Base-by-base conservation (phyloP, 176 grass and related monocot species). In the Musa itinerans region DNA sequence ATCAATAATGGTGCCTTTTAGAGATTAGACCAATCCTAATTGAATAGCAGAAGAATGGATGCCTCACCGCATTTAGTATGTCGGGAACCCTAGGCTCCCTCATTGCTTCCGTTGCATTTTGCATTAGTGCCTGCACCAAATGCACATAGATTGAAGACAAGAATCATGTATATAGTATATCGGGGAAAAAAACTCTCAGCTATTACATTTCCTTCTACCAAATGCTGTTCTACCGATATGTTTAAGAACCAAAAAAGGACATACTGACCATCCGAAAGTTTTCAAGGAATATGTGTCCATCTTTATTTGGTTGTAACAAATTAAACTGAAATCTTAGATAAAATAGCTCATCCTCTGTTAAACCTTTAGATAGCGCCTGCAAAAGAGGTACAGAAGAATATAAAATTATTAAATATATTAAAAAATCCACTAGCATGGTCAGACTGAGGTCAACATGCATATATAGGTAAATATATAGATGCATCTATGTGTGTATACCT, bases 361-460 rank as follows among this genome's bases (percentile, higher is more conserved):
- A 81, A 84, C 91, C 86, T 81, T 92, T 99, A 11, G 96, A 94
- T 16, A 99, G 78, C 53, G 91, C 96, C 96, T 99, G 86, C 57
- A 51, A 49, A n/a, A 82, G 20, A 76, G 81, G 51, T 83, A 2
- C 72, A 87, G 68, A 21, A 80, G 78, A 71, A 11, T 53, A 78
- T 58, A 43, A 43, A 43, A 5, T 43, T 43, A 43, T 43, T 43
- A 43, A 43, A 43, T 43, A 43, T 43, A 43, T 43, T 5, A 43
- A 5, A 43, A 43, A 43, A 43, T 43, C 34, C 34, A 43, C 34
- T 43, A 43, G 3, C 34, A 43, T 43, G 3, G 3, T 43, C 34
- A 43, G 34, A 43, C 34, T 43, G 34, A 43, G 34, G 34, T 43
- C 34, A 43, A 43, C 34, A 43, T 43, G 34, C 34, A 43, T 43